Evolutionary conservation across 805 yeast genomes (phyloP), one percentile per base, ranked within the genome.

Genomic region (Kodamaea leandrae): DNA sequence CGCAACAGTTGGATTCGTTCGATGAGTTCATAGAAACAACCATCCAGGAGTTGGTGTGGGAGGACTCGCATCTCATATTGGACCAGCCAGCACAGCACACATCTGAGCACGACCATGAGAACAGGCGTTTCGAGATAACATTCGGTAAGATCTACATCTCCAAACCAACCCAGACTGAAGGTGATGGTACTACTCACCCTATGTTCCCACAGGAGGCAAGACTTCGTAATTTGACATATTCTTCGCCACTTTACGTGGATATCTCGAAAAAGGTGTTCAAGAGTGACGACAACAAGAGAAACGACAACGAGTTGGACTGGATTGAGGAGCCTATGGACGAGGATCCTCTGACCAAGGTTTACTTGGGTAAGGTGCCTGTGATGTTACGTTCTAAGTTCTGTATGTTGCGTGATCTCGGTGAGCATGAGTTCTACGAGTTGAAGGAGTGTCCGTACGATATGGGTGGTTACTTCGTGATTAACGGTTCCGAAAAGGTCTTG

Each of bases 171-270:
- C 96, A 93, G 78, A 95, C 98, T 15, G 99, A 93, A 71, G 96
- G 98, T 13, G 99, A 93, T 69, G 99, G 99, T 71, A 89, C 96
- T n/a, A 91, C 98, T n/a, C 91, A 89, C 57, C 95, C 96, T 10
- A 81, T 93, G 82, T 86, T 86, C 60, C 99, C 99, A 8, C 99
- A 95, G 67, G 99, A 93, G 64, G 98, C 99, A 6, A 79, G 99
- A 55, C 75, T 93, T 50, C 82, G 99, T 68, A 93, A 93, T 62
- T 75, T 93, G 68, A 93, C 99, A 0, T 93, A 93, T 62, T 87
- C 97, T 4, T 87, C 97, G 23, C 97, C 98, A 27, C 75, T 93
- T 38, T 93, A 93, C 57, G 96, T 93, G 19, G 98, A 93, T 60
- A 91, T 93, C 86, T 80, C 86, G 55, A 93, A 93, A 66, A 78